These are phyloP conservation scores for Ophiostoma himal-ulmi DNA, from an alignment of 2,329 filamentous ascomycete species.

Conservation along the genomic window DNA sequence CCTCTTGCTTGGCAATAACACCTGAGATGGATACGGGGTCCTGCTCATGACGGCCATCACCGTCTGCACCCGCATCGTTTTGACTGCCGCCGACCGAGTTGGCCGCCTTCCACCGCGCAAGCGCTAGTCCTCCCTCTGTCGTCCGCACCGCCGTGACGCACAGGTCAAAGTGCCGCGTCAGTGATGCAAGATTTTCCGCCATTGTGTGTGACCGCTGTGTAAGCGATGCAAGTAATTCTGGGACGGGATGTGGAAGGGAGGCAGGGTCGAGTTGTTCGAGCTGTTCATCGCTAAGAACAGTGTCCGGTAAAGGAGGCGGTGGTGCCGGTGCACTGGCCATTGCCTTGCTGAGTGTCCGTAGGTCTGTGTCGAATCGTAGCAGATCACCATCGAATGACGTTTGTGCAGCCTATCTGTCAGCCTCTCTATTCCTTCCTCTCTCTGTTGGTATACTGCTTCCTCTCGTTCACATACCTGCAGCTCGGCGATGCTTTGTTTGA, in stretches of 20 bases:
- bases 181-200: conserved; percentile 70
- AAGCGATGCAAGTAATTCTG: conserved; percentile 54
- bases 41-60: conserved; percentile 31
- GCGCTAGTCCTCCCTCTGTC: conserved; percentile 71
- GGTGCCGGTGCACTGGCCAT: conserved; percentile 41
- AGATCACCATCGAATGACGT: conserved; percentile 72
- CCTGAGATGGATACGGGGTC: conserved; percentile 56
- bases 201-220: conserved; percentile 73
- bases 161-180: conserved; percentile 86
- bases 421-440: not conserved
- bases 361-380: conserved; percentile 66
- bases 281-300: not conserved
- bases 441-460: not conserved
- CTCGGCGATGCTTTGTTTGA: conserved; percentile 66
- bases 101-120: conserved; percentile 60
- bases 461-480: conserved; percentile 44
- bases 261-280: conserved; percentile 25
- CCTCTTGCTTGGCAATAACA: conserved; percentile 52
- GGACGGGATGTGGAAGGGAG: conserved; percentile 31
- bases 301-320: conserved; percentile 25
- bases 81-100: conserved; percentile 47
- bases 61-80: conserved; percentile 27
- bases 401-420: conserved; percentile 44
- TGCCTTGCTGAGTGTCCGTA: conserved; percentile 58
- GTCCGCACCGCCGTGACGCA: conserved; percentile 88